A percentile compares a stretch with the other conserved stretches of the same genome.
Conservation (phyloP, 805 yeast genomes). For the Ogataea pignaliae region DNA sequence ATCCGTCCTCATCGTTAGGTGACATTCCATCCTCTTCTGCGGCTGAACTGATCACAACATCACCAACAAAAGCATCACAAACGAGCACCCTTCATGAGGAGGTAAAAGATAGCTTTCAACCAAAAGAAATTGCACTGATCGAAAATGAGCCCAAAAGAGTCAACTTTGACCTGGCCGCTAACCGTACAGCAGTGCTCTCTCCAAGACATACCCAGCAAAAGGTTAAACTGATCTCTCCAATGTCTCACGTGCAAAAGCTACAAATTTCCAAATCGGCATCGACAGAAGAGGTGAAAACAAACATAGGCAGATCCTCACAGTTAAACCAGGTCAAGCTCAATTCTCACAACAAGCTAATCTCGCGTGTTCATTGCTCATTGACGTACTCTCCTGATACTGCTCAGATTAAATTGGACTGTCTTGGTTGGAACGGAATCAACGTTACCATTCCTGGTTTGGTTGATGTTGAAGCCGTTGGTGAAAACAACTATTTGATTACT, state of each 20-base stretch:
- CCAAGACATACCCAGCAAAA: conserved; percentile 5
- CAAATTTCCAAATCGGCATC: conserved; percentile 33
- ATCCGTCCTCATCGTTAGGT: conserved; percentile 59
- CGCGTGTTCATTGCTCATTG: conserved; percentile 61
- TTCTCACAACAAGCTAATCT: conserved; percentile 50
- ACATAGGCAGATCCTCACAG: conserved; percentile 67
- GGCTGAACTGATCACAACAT: conserved; percentile 1
- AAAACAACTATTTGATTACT: conserved; percentile 16
- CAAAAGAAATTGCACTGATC: not conserved
- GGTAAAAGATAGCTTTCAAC: too few relatives aligned
- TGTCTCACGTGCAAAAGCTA: conserved; percentile 33
- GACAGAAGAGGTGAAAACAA: conserved; percentile 30
- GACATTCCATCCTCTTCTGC: conserved; percentile 17
- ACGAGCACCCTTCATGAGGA: too few relatives aligned
- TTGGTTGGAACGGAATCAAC: conserved; percentile 78
- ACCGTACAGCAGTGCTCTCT: conserved; percentile 33
- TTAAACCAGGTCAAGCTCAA: conserved; percentile 48
- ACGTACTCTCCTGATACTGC: conserved; percentile 38
- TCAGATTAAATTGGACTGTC: conserved; percentile 55
- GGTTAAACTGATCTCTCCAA: conserved; percentile 31
- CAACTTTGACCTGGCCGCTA: conserved; percentile 11
- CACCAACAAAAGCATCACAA: not conserved
- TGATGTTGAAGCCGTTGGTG: conserved; percentile 21
- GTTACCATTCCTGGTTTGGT: conserved; percentile 54
- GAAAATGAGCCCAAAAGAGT: conserved; percentile 1